These are phyloP conservation scores for Brachypodium distachyon DNA, from an alignment of 202 grass and related monocot genomes.

Conservation along the genomic window DNA sequence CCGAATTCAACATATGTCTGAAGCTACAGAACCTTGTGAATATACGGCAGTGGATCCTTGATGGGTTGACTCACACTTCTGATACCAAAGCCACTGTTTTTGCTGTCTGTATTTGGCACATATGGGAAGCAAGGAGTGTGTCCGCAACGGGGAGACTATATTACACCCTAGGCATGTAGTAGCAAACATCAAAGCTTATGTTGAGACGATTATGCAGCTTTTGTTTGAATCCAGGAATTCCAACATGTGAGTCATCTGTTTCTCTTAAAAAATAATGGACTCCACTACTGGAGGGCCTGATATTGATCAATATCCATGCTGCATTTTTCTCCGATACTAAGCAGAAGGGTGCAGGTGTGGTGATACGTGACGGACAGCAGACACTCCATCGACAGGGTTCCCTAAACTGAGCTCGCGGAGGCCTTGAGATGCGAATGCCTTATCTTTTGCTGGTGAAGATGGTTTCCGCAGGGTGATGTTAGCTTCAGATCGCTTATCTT, in stretches of 20 bases:
- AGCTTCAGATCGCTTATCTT: not conserved
- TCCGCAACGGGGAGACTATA: not conserved
- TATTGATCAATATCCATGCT: not conserved
- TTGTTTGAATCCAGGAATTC: not conserved
- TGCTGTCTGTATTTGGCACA: not conserved
- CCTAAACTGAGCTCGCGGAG: not conserved
- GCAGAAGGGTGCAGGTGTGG: not conserved
- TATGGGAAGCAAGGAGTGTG: not conserved
- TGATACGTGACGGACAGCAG: not conserved
- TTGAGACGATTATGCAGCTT: not conserved
- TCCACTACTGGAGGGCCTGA: not conserved
- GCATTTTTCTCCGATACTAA: not conserved
- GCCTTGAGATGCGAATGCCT: not conserved
- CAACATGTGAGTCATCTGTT: not conserved
- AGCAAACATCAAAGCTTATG: not conserved
- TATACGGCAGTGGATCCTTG: not conserved
- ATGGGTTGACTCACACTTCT: not conserved
- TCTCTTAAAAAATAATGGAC: not conserved
- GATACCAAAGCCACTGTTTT: not conserved
- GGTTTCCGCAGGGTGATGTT: not conserved
- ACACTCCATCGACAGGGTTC: not conserved
- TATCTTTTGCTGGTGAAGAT: not conserved
- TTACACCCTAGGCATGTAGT: not conserved
- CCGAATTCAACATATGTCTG: too few species aligned
- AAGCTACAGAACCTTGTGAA: not conserved